phyloP scores from a whole-genome alignment of 208 protist species.

The Acanthamoeba castellanii region DNA sequence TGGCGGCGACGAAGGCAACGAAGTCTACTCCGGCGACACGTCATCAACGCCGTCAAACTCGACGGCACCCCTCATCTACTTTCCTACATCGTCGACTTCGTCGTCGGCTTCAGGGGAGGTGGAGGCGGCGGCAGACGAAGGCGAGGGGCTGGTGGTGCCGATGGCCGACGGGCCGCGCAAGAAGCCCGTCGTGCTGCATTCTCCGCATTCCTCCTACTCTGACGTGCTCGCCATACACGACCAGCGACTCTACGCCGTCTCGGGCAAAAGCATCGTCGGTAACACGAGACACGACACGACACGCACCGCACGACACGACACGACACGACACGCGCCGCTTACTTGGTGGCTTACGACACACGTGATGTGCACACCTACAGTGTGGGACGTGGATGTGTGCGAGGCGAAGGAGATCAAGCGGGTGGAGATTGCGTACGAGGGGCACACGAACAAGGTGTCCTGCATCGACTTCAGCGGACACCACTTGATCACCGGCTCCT shows the following conservation, averaged over 20 bases:
- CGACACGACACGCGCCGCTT: neutral
- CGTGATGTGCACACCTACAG: neutral
- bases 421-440: neutral
- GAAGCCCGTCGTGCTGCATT: neutral
- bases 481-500: neutral
- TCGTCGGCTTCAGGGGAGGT: too few relatives aligned
- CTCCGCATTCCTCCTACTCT: neutral
- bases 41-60: too few relatives aligned
- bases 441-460: constrained; percentile 13
- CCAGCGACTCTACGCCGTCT: neutral
- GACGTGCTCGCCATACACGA: neutral
- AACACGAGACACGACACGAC: neutral
- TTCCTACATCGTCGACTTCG: too few relatives aligned
- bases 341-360: neutral
- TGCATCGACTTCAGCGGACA: neutral
- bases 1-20: too few relatives aligned
- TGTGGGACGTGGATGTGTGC: neutral
- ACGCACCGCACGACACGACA: too few relatives aligned
- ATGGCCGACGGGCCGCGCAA: neutral
- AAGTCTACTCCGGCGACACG: too few relatives aligned
- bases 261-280: neutral
- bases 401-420: neutral
- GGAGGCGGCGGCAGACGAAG: too few relatives aligned
- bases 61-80: too few relatives aligned
- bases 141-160: neutral